A percentile compares a stretch with the other conserved stretches of the same genome.
These are phyloP conservation scores for Amylostereum areolatum DNA, from an alignment of 1,284 basidiomycete genomes.

Conservation along the genomic window DNA sequence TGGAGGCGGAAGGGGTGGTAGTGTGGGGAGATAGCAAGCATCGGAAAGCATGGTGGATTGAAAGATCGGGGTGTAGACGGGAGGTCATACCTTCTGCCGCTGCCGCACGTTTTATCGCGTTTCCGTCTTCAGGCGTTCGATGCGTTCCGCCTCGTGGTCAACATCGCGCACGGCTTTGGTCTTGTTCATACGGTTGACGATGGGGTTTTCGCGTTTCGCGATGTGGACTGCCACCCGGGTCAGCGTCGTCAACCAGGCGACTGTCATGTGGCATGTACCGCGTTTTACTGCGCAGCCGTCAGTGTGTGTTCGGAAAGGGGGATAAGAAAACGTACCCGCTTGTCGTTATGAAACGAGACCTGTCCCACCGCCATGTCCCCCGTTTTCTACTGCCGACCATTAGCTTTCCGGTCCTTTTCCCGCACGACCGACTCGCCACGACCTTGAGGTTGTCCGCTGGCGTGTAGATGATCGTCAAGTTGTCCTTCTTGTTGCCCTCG, in stretches of 20 bases:
- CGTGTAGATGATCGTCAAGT: conserved; percentile 92
- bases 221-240: conserved; percentile 55
- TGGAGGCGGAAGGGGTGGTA: not conserved
- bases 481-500: conserved; percentile 96
- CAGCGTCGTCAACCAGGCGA: not conserved
- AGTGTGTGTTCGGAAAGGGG: conserved; percentile 3
- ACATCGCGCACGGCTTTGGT: conserved; percentile 83
- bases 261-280: conserved; percentile 36
- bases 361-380: conserved; percentile 96
- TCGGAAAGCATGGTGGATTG: not conserved
- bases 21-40: not conserved
- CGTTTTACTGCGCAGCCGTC: conserved; percentile 62
- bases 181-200: conserved; percentile 94
- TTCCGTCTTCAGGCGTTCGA: conserved; percentile 81
- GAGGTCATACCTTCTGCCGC: conserved; percentile 61
- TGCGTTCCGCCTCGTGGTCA: conserved; percentile 85
- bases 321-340: conserved; percentile 43
- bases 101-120: conserved; percentile 55
- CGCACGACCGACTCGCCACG: conserved; percentile 4
- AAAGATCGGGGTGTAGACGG: not conserved
- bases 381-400: conserved; percentile 87
- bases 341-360: conserved; percentile 91
- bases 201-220: conserved; percentile 76
- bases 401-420: not conserved
- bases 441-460: conserved; percentile 89